phyloP scores from a whole-genome alignment of 2,329 filamentous ascomycete genomes.

The Penicillium sp. region DNA sequence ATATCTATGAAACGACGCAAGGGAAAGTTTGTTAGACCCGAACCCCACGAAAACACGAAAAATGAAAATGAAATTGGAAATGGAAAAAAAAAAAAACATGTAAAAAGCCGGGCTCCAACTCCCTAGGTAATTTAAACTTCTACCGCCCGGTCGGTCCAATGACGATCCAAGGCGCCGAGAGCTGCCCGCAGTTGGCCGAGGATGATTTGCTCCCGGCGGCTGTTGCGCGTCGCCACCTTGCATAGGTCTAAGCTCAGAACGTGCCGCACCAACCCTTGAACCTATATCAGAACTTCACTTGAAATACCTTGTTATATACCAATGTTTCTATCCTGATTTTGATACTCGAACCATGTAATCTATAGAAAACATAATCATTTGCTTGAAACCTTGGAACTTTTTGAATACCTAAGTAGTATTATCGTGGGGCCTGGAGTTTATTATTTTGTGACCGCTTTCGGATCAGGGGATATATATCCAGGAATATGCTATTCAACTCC shows the following conservation, averaged over 20 bases:
- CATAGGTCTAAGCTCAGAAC: constrained; percentile 20
- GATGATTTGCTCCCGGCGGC: constrained; percentile 23
- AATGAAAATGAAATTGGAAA: background rate
- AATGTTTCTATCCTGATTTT: background rate
- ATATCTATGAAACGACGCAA: background rate
- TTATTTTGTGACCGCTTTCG: background rate
- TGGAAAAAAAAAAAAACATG: background rate
- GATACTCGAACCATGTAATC: background rate
- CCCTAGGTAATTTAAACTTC: constrained; percentile 17
- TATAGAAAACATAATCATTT: background rate
- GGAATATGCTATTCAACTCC: background rate
- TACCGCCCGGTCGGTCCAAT: constrained; percentile 23
- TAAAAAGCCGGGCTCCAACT: background rate
- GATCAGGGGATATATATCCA: background rate
- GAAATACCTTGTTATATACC: too few relatives aligned
- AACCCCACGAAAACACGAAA: background rate
- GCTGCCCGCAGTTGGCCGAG: constrained; percentile 19
- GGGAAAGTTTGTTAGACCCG: background rate
- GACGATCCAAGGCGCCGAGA: constrained; percentile 22
- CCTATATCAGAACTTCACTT: background rate
- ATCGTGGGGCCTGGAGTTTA: too few relatives aligned
- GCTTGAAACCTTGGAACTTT: too few relatives aligned
- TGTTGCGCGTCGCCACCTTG: constrained; percentile 22
- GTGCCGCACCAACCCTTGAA: constrained; percentile 8
- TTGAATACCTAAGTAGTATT: too few relatives aligned